phyloP scores from a whole-genome alignment of 768 basidiomycete genomes.

The Lentinula boryana region DNA sequence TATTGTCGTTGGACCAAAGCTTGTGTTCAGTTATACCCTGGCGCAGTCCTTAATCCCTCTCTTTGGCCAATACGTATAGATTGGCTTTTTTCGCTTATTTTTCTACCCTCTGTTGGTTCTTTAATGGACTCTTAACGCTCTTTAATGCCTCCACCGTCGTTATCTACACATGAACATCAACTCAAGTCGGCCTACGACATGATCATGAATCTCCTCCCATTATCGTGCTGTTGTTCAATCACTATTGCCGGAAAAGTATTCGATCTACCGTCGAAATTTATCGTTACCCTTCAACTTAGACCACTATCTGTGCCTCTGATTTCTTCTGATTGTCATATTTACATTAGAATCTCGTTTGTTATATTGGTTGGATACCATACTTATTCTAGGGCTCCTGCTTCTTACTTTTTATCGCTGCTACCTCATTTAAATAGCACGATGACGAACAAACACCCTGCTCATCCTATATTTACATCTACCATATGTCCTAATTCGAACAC shows the following conservation, averaged over 20 bases:
- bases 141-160: background rate
- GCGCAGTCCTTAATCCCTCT: constrained; percentile 94
- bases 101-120: background rate
- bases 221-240: background rate
- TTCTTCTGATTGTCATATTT: background rate
- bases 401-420: background rate
- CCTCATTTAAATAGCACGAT: background rate
- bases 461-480: background rate
- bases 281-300: background rate
- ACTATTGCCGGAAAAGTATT: background rate
- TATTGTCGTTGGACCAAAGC: constrained; percentile 93
- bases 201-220: background rate
- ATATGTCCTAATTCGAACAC: no score
- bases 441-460: background rate
- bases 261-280: background rate
- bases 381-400: background rate
- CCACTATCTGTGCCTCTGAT: background rate
- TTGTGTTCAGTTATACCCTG: constrained; percentile 97
- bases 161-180: background rate
- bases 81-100: background rate
- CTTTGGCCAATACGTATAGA: constrained; percentile 78
- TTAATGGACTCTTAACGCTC: background rate
- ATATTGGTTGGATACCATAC: background rate
- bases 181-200: background rate
- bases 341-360: background rate